Base-by-base conservation (phyloP, 306 rosid genomes). In the Rubus parviflorus region DNA sequence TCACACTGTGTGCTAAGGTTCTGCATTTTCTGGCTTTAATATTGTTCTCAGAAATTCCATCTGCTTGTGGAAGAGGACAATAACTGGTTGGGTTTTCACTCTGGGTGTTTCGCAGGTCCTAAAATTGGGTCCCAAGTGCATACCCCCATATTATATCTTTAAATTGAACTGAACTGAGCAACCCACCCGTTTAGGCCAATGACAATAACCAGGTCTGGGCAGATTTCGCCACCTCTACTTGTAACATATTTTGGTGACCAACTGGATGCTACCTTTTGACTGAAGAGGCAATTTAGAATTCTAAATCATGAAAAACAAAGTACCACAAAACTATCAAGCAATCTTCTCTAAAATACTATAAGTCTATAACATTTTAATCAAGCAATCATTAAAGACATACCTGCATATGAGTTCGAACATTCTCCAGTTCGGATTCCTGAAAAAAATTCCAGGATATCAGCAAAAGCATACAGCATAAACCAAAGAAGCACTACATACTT, bases 341-440 rank as follows among this genome's bases (percentile, higher is more conserved):
- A 49, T 74, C 54, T 73, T 45, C 43, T 47, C 47, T 42, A 8
- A 8, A 43, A 60, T 25, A 60, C 54, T 7, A 43, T 1, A 23
- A 10, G 25, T 19, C 0, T 13, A 5, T 23, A 1, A 14, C 20
- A 23, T 57, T 7, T 10, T 42, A 49, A 57, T 54, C 40, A 22
- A 41, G 23, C 40, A 79, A 73, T 62, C 23, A 52, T 69, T 56
- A 42, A 51, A 79, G 75, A 41, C 56, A 73, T 88, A 94, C 98
- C 97, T 89, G 98, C 97, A 90, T 89, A 80, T 92, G 98, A 16
- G 96, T 90, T 62, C 90, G 90, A 79, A 94, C 78, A 52, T 85
- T 87, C 84, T 92, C 98, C 83, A 92, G 85, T 77, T 92, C 97
- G 4, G 97, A 89, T 83, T 92, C 98, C 98, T 94, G 81, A 56